Evolutionary conservation across 257 asterid genomes (phyloP).

Genomic region (Ligustrum vulgare): DNA sequence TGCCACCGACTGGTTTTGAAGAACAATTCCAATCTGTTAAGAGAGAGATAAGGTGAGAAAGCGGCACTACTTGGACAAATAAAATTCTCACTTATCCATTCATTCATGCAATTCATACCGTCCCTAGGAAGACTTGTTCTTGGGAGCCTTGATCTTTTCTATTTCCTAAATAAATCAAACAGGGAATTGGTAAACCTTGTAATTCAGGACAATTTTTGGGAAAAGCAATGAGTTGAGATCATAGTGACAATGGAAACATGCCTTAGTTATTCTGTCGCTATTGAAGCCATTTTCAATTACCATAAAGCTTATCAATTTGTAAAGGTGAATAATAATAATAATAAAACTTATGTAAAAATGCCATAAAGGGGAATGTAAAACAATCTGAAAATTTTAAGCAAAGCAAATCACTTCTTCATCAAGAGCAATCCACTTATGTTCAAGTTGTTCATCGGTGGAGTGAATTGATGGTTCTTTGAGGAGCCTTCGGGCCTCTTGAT

Average conservation of each 20-base stretch:
- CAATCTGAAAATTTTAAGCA: slow-evolving; percentile 22
- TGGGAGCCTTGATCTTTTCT: slow-evolving; percentile 94
- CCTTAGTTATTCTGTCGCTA: slow-evolving; percentile 90
- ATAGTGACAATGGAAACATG: slow-evolving; percentile 25
- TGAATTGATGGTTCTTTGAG: slow-evolving; percentile 84
- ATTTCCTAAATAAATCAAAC: slow-evolving; percentile 59
- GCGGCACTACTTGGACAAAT: slow-evolving; percentile 9
- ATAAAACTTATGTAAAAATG: slow-evolving; percentile 12
- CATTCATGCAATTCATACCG: slow-evolving; percentile 60
- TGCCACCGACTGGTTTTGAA: slow-evolving; percentile 73
- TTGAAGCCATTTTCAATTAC: slow-evolving; percentile 97
- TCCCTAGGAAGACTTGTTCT: slow-evolving; percentile 92
- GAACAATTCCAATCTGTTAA: slow-evolving; percentile 90
- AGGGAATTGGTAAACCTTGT: slow-evolving; percentile 26
- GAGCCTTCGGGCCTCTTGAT: slow-evolving; percentile 83
- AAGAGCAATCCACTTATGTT: slow-evolving; percentile 90
- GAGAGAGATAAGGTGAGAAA: slow-evolving; percentile 15
- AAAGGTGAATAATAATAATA: slow-evolving; percentile 27
- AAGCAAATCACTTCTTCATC: slow-evolving; percentile 81
- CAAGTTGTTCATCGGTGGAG: slow-evolving; percentile 63
- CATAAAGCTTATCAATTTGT: slow-evolving; percentile 83
- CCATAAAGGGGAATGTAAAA: slow-evolving; percentile 17
- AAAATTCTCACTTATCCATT: slow-evolving; percentile 9
- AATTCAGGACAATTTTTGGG: background rate
- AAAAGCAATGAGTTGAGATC: slow-evolving; percentile 1